Conservation (phyloP, 352 stramenopile species). For the Blastocystis sp. region DNA sequence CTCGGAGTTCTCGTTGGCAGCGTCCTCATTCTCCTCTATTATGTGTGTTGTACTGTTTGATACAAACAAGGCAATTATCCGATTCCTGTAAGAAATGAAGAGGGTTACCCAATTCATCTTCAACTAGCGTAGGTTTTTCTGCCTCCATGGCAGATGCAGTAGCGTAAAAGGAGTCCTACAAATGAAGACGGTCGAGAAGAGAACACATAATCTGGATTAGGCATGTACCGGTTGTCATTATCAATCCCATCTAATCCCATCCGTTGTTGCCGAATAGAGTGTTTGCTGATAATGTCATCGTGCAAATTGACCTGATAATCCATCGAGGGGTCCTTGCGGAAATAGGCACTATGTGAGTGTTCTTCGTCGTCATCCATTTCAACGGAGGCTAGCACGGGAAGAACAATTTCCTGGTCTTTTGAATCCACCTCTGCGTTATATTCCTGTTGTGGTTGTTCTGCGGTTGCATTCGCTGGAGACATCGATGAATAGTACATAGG, state of each 20-base stretch:
- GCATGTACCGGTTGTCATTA: constrained; percentile 44
- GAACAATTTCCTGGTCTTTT: neutral
- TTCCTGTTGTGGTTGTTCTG: no score
- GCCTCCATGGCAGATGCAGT: neutral
- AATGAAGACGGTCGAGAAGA: neutral
- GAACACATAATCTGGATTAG: constrained; percentile 26
- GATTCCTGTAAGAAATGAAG: constrained; percentile 34
- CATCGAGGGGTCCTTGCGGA: constrained; percentile 23
- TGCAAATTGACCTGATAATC: constrained; percentile 40
- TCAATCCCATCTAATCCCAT: constrained; percentile 52
- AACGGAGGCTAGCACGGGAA: neutral
- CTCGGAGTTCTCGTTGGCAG: no score
- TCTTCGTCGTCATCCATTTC: constrained; percentile 40
- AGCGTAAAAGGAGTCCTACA: constrained; percentile 22
- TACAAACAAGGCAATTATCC: constrained; percentile 43
- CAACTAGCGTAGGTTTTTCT: neutral
- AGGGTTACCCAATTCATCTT: constrained; percentile 25
- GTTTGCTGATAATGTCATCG: constrained; percentile 48
- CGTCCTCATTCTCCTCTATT: no score
- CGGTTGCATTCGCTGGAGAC: neutral
- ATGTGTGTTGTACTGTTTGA: neutral
- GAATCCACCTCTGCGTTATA: no score
- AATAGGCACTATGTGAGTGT: neutral
- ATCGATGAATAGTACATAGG: neutral
- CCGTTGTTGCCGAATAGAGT: constrained; percentile 44